A percentile compares a stretch with the other conserved stretches of the same genome.
These are phyloP conservation scores for Platanthera zijinensis DNA, from an alignment of 106 monocot species.

Conservation along the genomic window DNA sequence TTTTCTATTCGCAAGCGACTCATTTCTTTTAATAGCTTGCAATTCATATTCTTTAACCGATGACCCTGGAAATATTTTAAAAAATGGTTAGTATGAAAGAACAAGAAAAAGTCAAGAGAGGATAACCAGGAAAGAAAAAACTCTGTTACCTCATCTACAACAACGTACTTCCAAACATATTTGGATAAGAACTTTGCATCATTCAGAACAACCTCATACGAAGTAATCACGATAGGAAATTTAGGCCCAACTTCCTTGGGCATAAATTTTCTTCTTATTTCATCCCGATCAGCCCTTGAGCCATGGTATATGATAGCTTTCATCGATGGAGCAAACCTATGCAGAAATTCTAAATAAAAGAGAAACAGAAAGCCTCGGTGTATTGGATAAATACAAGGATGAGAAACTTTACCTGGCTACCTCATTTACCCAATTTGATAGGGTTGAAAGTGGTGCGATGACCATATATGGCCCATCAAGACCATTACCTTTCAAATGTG, in stretches of 20 bases:
- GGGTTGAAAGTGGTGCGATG: conserved; percentile 93
- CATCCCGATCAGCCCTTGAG: conserved; percentile 48
- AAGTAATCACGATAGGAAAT: conserved; percentile 81
- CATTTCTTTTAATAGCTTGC: conserved; percentile 55
- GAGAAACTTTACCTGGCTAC: conserved; percentile 47
- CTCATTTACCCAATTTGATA: conserved; percentile 95
- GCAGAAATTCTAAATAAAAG: not conserved
- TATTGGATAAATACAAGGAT: not conserved
- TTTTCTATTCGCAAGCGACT: conserved; percentile 83
- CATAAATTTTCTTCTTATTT: conserved; percentile 62
- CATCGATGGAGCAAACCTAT: conserved; percentile 83
- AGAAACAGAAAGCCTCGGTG: not conserved
- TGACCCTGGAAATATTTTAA: conserved; percentile 46
- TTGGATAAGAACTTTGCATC: conserved; percentile 56
- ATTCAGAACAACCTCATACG: conserved; percentile 64
- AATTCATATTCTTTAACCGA: conserved; percentile 83
- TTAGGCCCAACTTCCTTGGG: conserved; percentile 56
- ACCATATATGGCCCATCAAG: conserved; percentile 83
- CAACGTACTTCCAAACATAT: conserved; percentile 90
- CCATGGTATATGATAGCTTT: conserved; percentile 80
- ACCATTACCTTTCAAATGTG: conserved; percentile 91
- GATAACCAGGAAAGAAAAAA: not conserved
- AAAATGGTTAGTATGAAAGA: not conserved
- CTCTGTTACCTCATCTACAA: conserved; percentile 84
- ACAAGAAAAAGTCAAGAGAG: not conserved